Evolutionary conservation across 352 stramenopile genomes (phyloP).

Genomic region (Pythium rhizo-oryzae): DNA sequence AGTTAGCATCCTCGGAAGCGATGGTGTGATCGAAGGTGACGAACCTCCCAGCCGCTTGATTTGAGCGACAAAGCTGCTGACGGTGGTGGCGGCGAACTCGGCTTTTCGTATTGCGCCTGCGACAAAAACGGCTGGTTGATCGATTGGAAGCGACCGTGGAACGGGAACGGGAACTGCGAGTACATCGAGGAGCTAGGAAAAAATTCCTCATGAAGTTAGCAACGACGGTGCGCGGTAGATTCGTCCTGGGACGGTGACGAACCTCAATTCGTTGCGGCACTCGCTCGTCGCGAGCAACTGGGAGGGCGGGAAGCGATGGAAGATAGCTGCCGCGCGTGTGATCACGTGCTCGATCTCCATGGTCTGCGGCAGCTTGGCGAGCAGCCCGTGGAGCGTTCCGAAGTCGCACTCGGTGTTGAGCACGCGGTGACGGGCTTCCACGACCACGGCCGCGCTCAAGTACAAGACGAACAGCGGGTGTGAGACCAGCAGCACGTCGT

Average conservation of each 20-base stretch:
- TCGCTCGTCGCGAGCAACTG: conserved; percentile 33
- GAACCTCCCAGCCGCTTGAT: conserved; percentile 3
- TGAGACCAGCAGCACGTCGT: conserved; percentile 93
- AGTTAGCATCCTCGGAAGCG: background rate
- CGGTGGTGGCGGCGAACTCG: background rate
- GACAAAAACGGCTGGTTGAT: conserved; percentile 28
- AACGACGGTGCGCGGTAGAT: background rate
- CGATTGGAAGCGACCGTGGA: conserved; percentile 25
- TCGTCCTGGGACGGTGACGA: background rate
- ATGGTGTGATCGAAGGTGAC: background rate
- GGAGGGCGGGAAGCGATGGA: conserved; percentile 56
- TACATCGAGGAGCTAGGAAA: conserved; percentile 22
- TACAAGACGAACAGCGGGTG: conserved; percentile 94
- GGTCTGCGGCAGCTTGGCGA: conserved; percentile 71
- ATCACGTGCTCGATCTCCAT: conserved; percentile 79
- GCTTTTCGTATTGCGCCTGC: conserved; percentile 23
- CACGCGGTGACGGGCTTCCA: conserved; percentile 56
- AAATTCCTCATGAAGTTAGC: background rate
- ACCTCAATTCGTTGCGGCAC: conserved; percentile 17
- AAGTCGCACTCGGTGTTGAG: conserved; percentile 80
- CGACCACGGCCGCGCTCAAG: conserved; percentile 77
- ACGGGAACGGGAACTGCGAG: conserved; percentile 30
- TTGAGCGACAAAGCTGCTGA: background rate
- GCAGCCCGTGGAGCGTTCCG: conserved; percentile 68
- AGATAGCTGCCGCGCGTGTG: conserved; percentile 46